Evolutionary conservation across 2,329 filamentous ascomycete species (phyloP), one percentile per base, ranked within the genome.

Genomic region (Diatrype stigma): DNA sequence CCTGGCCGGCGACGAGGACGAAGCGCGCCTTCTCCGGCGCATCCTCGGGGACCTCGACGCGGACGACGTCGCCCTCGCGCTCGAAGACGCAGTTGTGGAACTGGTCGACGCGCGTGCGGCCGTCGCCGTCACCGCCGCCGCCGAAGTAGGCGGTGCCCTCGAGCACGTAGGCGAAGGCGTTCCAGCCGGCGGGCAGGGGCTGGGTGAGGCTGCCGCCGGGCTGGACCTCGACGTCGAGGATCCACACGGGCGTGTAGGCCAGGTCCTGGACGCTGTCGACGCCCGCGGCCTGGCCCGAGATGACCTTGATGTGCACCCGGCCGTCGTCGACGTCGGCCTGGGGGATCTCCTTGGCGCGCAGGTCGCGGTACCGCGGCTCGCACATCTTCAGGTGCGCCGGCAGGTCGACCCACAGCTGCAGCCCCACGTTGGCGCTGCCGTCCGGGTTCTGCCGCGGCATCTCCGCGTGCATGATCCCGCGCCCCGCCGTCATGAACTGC

Each of bases 241-340:
- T 78, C 93, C 93, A 97, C n/a, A 97, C 91, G 0, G 94, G 94
- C 2, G 93, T 97, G 71, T 97, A 96, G 14, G 93, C 92, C 42
- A 97, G 76, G 64, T 97, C 92, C 66, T 93, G 85, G 48, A 96
- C 82, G 14, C 86, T 90, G 65, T 96, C 92, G 48, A 94, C 82
- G 42, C 90, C 92, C 63, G 91, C 86, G 49, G 84, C 86, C 66
- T 87, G 84, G 19, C 93, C 94, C 1, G 86, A 92, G 60, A 97
- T 97, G 59, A 97, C 88, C 72, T 96, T 96, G 59, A 97, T 79
- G 38, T 77, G 78, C 17, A 96, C 90, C 56, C 82, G n/a, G n/a
- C n/a, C 86, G 49, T 84, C 82, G 60, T 94, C 89, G 28, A 82
- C 73, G 7, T 79, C 81, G n/a, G 82, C 89, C 3, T 74, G 63